Evolutionary conservation across 352 stramenopile genomes (phyloP).

Genomic region (Discostella stelligera): DNA sequence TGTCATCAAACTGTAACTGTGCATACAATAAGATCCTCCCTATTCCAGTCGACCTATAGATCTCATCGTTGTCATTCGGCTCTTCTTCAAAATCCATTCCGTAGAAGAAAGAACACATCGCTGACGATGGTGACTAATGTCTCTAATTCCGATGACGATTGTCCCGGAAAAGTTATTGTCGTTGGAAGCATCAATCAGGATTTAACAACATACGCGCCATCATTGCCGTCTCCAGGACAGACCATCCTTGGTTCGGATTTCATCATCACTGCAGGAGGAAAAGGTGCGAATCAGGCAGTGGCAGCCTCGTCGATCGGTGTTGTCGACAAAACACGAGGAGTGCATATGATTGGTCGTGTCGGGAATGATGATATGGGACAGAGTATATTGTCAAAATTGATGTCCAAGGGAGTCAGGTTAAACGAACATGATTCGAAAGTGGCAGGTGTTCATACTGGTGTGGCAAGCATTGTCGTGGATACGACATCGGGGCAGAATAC

Average conservation of each 20-base stretch:
- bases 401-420: conserved; percentile 27
- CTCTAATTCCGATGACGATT: background rate
- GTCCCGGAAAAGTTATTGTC: conserved; percentile 54
- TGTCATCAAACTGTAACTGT: background rate
- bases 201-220: conserved; percentile 59
- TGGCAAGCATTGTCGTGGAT: conserved; percentile 75
- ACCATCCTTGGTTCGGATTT: conserved; percentile 78
- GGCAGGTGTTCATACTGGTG: conserved; percentile 46
- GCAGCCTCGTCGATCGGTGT: conserved; percentile 63
- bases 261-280: conserved; percentile 66
- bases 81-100: background rate
- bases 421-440: conserved; percentile 18
- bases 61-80: background rate
- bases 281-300: conserved; percentile 81
- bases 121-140: background rate
- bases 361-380: conserved; percentile 73
- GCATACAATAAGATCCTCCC: background rate
- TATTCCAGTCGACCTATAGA: background rate
- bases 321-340: conserved; percentile 25
- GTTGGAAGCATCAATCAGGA: conserved; percentile 78
- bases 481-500: conserved; percentile 76
- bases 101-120: background rate
- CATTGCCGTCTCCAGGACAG: conserved; percentile 64
- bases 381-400: conserved; percentile 38
- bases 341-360: conserved; percentile 77